Base-by-base conservation (phyloP, 306 rosid genomes). In the Albizia julibrissin region DNA sequence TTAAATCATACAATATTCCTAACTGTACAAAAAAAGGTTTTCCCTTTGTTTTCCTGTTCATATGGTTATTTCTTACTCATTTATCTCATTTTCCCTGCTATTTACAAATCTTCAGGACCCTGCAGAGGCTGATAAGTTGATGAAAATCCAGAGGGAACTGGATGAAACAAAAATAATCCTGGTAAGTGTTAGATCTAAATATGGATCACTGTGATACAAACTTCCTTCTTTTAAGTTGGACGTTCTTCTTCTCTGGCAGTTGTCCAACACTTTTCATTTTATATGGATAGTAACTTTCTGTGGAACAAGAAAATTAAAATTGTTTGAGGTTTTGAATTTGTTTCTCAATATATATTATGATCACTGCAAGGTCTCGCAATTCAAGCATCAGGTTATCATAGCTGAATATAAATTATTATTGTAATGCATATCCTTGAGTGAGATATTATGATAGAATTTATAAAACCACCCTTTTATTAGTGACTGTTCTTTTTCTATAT, bases 161-260 rank as follows among this genome's bases (percentile, higher is more conserved):
- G 97, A 92, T 85, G 97, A 92, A 86, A 92, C 97, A 46, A 92
- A 95, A 76, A 95, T 95, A 82, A 95, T 95, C 76, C 99, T 95
- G 42, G 99, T 95, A 85, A 95, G 97, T 89, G 18, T 54, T 68
- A 62, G 33, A 62, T 26, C 50, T 50, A 22, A 56, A 76, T 31
- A 44, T 50, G 43, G 69, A 29, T 69, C 27, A 7, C 31, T 59
- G 39, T 59, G 39, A 62, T 69, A 29, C 27, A 61, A 58, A 74
- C 73, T 81, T 47, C 47, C 24, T 77, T 69, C 69, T 66, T 66
- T 21, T 52, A 24, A 78, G 61, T 62, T 54, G 69, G 77, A 29
- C 61, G 15, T 82, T 37, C 50, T 40, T 83, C 44, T 73, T 47
- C 47, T 62, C 54, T 69, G 56, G 26, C 21, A 24, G 31, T 40